Evolutionary conservation across 2,329 filamentous ascomycete genomes (phyloP), one percentile per base, ranked within the genome.

Genomic region (Aspergillus tamarii): DNA sequence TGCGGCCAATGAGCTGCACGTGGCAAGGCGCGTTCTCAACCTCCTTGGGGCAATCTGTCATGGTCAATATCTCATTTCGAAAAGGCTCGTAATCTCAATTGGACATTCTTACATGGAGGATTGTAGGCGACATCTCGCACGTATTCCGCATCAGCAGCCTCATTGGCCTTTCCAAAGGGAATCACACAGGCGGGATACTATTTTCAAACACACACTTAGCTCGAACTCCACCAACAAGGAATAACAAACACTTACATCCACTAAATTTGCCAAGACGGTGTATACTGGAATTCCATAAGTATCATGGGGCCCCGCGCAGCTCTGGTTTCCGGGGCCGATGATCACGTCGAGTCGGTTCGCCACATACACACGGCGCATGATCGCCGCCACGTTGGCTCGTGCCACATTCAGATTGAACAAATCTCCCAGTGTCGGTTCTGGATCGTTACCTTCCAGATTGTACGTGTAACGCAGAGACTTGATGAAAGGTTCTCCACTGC

Each of bases 161-260:
- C 61, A 7, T 71, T 55, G 0, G 71, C 66, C 21, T 61, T 48
- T 14, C 69, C 60, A 34, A 68, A 72, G 0, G 71, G 71, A 28
- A 73, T 67, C 1, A 72, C 61, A 28, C 64, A 72, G 4, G 67
- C 63, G 0, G 70, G 70, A 41, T 69, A 70, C 70, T 72, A 57
- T 28, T 16, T 26, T 10, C 1, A 45, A 3, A n/a, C 21, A 21
- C 3, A n/a, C 21, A 21, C 7, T 63, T 26, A 60, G 30, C 36
- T 16, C 14, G 26, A 52, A 19, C n/a, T 21, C 11, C n/a, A 32
- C 36, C 6, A 19, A 30, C 8, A 45, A 4, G 11, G 21, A n/a
- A 16, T 19, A 19, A 34, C 6, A 21, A 58, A 58, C 12, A 58
- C 66, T n/a, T 66, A 72, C 71, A 65, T 73, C 70, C 7, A 72